A percentile compares a stretch with the other conserved stretches of the same genome.
phyloP scores from a whole-genome alignment of 805 yeast species.

The Wickerhamiella lipophila region DNA sequence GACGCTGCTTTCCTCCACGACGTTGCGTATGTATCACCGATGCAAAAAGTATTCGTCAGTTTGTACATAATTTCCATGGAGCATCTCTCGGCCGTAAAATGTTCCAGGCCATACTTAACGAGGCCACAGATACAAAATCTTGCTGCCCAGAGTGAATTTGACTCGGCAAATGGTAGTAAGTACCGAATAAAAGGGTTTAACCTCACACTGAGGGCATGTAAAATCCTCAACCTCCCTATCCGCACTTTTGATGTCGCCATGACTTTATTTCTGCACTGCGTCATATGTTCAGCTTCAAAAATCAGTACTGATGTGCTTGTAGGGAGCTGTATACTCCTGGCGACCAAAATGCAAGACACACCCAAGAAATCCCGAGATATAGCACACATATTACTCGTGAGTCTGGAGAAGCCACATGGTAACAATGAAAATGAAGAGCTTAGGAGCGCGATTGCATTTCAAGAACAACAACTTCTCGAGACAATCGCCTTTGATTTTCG shows the following conservation, averaged over 20 bases:
- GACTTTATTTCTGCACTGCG: constrained; percentile 57
- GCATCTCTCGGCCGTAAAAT: constrained; percentile 7
- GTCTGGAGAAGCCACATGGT: not conserved
- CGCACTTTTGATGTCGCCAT: constrained; percentile 57
- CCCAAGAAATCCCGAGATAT: constrained; percentile 40
- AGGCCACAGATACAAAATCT: constrained; percentile 40
- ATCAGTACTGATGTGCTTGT: constrained; percentile 1
- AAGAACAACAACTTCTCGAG: constrained; percentile 66
- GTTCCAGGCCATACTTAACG: constrained; percentile 49
- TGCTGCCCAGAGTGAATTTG: constrained; percentile 38
- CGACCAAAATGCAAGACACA: constrained; percentile 73
- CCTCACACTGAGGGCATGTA: constrained; percentile 18
- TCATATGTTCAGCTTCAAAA: constrained; percentile 36
- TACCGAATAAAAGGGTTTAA: constrained; percentile 33
- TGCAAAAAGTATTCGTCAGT: constrained; percentile 5
- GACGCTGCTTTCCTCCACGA: too few species aligned
- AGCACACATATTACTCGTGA: not conserved
- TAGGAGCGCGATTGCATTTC: constrained; percentile 27
- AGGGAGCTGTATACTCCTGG: constrained; percentile 48
- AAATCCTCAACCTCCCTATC: constrained; percentile 35
- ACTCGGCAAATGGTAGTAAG: constrained; percentile 38
- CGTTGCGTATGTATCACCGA: too few species aligned
- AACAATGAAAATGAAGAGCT: constrained; percentile 11
- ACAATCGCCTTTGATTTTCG: constrained; percentile 71
- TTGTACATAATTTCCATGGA: constrained; percentile 8